A percentile compares a stretch with the other conserved stretches of the same genome.
Evolutionary conservation across 805 yeast species (phyloP).

Genomic region (Schizosaccharomyces cryophilus): DNA sequence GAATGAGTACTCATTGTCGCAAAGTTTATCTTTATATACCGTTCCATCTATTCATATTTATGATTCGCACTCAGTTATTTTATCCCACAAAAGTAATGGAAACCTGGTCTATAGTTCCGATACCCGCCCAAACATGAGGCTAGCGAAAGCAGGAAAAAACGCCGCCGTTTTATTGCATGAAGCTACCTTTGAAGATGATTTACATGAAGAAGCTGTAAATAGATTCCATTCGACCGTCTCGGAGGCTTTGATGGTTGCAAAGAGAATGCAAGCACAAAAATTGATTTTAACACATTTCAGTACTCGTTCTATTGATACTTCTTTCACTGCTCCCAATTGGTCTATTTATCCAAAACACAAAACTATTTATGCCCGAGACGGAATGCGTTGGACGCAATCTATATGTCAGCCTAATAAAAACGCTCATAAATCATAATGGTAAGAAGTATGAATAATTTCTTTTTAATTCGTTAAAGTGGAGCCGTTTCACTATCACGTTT

Average conservation of each 20-base stretch:
- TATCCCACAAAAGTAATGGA: conserved; percentile 26
- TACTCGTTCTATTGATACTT: conserved; percentile 31
- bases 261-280: conserved; percentile 45
- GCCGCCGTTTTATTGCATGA: conserved; percentile 74
- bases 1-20: background rate
- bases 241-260: conserved; percentile 55
- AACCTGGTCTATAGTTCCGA: conserved; percentile 83
- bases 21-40: conserved; percentile 20
- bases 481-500: too few species aligned
- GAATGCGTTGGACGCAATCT: background rate
- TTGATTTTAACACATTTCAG: conserved; percentile 76
- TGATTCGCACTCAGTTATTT: conserved; percentile 46
- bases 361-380: background rate
- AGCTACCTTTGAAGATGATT: conserved; percentile 66
- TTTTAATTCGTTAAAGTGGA: too few species aligned
- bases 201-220: conserved; percentile 48
- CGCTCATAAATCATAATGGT: too few species aligned
- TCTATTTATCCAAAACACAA: background rate
- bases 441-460: too few species aligned
- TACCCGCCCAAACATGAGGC: conserved; percentile 54
- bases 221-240: conserved; percentile 74
- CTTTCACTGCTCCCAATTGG: background rate
- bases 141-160: conserved; percentile 37
- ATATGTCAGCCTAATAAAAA: background rate
- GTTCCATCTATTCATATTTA: conserved; percentile 70